Conservation (phyloP, 495 filamentous ascomycete genomes). For the Penicillium diatomitis region DNA sequence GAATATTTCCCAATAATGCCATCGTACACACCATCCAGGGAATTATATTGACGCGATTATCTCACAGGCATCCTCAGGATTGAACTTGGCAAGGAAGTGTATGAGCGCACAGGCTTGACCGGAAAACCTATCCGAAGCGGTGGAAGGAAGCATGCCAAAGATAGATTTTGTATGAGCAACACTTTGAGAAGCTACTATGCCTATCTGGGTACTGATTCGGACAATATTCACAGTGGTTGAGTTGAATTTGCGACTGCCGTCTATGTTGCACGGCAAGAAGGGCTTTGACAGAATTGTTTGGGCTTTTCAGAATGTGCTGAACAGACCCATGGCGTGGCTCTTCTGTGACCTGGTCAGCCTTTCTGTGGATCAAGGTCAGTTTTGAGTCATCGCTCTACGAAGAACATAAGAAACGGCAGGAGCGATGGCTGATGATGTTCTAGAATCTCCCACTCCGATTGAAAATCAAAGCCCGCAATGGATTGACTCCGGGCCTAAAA, state of each 20-base stretch:
- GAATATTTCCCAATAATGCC: slow-evolving; percentile 1
- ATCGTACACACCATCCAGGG: too few species aligned
- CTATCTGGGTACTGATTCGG: too few species aligned
- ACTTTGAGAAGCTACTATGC: background rate
- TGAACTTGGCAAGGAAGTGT: slow-evolving; percentile 73
- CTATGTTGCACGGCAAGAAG: slow-evolving; percentile 87
- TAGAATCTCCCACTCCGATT: slow-evolving; percentile 36
- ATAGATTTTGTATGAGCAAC: slow-evolving; percentile 41
- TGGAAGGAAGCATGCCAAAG: slow-evolving; percentile 51
- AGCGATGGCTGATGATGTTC: background rate
- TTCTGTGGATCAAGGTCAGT: slow-evolving; percentile 21
- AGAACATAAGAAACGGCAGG: too few species aligned
- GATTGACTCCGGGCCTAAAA: slow-evolving; percentile 23
- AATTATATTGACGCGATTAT: too few species aligned
- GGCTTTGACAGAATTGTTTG: slow-evolving; percentile 79
- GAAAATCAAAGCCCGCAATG: slow-evolving; percentile 44
- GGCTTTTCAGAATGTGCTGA: slow-evolving; percentile 76
- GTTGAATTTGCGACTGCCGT: slow-evolving; percentile 66
- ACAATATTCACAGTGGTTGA: slow-evolving; percentile 54
- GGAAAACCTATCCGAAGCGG: slow-evolving; percentile 58
- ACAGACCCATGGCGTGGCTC: slow-evolving; percentile 64
- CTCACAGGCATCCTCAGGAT: slow-evolving; percentile 58
- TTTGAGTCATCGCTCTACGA: background rate
- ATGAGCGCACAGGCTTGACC: slow-evolving; percentile 74
- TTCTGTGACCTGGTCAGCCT: slow-evolving; percentile 54